phyloP scores from a whole-genome alignment of 2,329 filamentous ascomycete species.

The Bipolaris bicolor region DNA sequence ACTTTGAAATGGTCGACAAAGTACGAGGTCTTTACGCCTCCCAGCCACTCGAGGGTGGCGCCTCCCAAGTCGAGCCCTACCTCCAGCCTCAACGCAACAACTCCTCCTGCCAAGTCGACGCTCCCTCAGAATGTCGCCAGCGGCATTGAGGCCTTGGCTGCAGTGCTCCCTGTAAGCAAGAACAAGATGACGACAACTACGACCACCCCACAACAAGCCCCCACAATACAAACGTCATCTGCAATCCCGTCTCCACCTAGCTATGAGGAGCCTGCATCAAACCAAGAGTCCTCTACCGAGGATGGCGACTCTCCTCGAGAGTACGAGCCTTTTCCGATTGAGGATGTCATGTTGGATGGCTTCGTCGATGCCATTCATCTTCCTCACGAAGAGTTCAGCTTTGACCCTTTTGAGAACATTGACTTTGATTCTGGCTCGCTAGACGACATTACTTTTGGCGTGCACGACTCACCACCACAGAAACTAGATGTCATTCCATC shows the following conservation, averaged over 20 bases:
- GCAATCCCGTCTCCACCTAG: slow-evolving; percentile 26
- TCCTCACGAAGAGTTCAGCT: slow-evolving; percentile 32
- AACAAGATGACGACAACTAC: slow-evolving; percentile 26
- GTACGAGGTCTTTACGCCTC: slow-evolving; percentile 54
- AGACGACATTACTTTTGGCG: slow-evolving; percentile 28
- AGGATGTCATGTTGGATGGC: slow-evolving; percentile 36
- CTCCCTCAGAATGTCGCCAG: slow-evolving; percentile 42
- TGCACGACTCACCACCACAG: slow-evolving; percentile 23
- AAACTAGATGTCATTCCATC: slow-evolving; percentile 24
- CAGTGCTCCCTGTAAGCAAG: slow-evolving; percentile 42
- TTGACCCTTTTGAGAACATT: slow-evolving; percentile 35
- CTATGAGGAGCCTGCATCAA: slow-evolving; percentile 25
- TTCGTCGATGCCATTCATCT: slow-evolving; percentile 30
- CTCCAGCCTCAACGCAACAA: slow-evolving; percentile 15
- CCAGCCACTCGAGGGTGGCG: slow-evolving; percentile 28
- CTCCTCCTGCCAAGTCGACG: slow-evolving; percentile 15
- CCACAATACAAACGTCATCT: slow-evolving; percentile 26
- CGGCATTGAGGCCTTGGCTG: slow-evolving; percentile 46
- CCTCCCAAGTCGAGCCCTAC: slow-evolving; percentile 23
- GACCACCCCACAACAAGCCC: slow-evolving; percentile 15
- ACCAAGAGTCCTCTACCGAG: slow-evolving; percentile 35
- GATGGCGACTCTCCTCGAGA: slow-evolving; percentile 33
- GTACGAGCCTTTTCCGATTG: slow-evolving; percentile 34
- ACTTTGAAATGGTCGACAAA: slow-evolving; percentile 57
- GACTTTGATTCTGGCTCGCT: slow-evolving; percentile 35